Evolutionary conservation across 148 eudicot species (phyloP).

Genomic region (Persicaria maculosa): DNA sequence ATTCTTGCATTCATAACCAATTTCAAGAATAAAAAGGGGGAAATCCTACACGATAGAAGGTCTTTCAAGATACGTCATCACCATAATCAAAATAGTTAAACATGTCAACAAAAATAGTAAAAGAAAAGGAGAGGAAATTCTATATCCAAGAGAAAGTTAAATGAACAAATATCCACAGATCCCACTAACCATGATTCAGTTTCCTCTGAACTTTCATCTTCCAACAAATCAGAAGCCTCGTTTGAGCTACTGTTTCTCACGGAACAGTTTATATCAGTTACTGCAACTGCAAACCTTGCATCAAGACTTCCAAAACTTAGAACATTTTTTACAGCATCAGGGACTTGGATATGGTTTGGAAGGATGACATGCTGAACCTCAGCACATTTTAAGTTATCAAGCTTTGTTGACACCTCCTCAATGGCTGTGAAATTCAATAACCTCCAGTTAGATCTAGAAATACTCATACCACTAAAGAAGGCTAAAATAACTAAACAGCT

Average conservation of each 20-base stretch:
- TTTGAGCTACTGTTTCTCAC: constrained; percentile 19
- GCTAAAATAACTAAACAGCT: too few species aligned
- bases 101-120: background rate
- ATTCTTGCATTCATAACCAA: background rate
- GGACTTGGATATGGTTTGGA: constrained; percentile 67
- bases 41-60: background rate
- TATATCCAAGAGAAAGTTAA: background rate
- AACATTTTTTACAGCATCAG: constrained; percentile 47
- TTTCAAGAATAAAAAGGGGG: background rate
- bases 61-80: background rate
- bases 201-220: constrained; percentile 25
- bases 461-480: too few species aligned
- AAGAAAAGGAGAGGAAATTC: background rate
- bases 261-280: background rate
- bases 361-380: constrained; percentile 52
- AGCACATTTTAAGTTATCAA: constrained; percentile 31
- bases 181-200: constrained; percentile 32
- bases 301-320: constrained; percentile 70
- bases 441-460: constrained; percentile 7
- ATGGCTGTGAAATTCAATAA: constrained; percentile 22
- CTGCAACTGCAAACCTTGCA: constrained; percentile 26
- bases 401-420: constrained; percentile 34
- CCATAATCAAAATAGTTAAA: background rate
- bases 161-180: background rate
- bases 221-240: constrained; percentile 18